Evolutionary conservation across 257 asterid species (phyloP), one percentile per base, ranked within the genome.

Genomic region (Echites panduratus): DNA sequence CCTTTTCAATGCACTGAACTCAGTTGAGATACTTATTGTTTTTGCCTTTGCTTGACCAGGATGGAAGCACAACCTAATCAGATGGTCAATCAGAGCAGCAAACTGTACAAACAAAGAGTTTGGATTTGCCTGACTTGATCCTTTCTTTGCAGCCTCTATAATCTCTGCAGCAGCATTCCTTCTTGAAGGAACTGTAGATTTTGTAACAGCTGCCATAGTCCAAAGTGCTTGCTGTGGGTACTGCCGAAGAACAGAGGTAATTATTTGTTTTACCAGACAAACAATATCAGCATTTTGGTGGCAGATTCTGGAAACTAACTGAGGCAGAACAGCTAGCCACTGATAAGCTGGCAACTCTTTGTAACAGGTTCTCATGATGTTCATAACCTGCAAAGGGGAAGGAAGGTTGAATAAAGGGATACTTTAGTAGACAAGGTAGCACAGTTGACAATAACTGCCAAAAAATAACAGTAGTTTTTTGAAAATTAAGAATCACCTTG

Each of bases 191-290:
- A 94, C 97, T 16, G 96, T 79, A 38, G 99, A 94, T 83, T 94
- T 94, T 74, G 99, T 86, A 70, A 94, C 99, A 70, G 99, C 97
- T 78, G 97, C 99, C 96, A 94, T 91, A 20, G 89, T 94, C 99
- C 99, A 94, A 74, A 94, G 96, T 73, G 93, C 99, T 85, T 94
- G 99, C 83, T 94, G 99, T 44, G 99, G 97, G 76, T 91, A 91
- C 77, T 72, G 86, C 70, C 81, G 89, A 72, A 94, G 96, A 78
- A 94, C 96, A 77, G 95, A 86, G 69, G 96, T 89, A 75, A 94
- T 89, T 58, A 94, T 88, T 76, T 81, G 87, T 78, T 91, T 94
- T 83, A 89, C 91, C 90, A 94, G 80, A 66, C 93, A 82, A 52
- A 83, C 97, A 71, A 86, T 88, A 76, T 89, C 99, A 66, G 87